phyloP scores from a whole-genome alignment of 2,329 filamentous ascomycete species.

The Macrophomina tecta region DNA sequence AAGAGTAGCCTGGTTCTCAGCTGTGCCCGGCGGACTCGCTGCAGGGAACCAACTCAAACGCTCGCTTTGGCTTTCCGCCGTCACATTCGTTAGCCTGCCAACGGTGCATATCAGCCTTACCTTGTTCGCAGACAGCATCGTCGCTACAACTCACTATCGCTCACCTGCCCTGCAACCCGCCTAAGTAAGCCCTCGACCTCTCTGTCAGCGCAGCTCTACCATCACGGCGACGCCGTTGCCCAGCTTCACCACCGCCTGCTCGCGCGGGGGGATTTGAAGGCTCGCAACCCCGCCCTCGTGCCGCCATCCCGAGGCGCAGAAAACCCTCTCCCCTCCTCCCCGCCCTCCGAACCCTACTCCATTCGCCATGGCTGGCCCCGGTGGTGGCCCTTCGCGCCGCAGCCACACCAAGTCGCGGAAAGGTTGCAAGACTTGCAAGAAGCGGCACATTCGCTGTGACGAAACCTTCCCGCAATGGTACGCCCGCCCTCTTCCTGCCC shows the following conservation, averaged over 20 bases:
- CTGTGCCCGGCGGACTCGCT: conserved; percentile 38
- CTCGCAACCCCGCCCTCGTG: conserved; percentile 22
- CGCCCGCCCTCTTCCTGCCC: conserved; percentile 35
- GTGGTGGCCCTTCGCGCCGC: conserved; percentile 85
- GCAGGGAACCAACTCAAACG: conserved; percentile 36
- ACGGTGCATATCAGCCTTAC: conserved; percentile 29
- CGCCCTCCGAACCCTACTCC: conserved; percentile 2
- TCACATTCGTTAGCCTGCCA: conserved; percentile 37
- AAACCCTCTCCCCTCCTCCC: conserved; percentile 18
- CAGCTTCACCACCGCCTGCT: conserved; percentile 17
- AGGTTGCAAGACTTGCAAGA: conserved; percentile 97
- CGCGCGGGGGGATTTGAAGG: conserved; percentile 13
- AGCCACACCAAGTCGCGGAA: conserved; percentile 99
- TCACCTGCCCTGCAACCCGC: conserved; percentile 15
- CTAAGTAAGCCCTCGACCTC: conserved; percentile 18
- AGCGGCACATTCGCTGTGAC: conserved; percentile 95
- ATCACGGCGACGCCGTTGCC: conserved; percentile 24
- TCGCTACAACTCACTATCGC: conserved; percentile 18
- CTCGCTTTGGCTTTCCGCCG: conserved; percentile 41
- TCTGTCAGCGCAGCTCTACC: conserved; percentile 6
- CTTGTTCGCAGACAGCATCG: conserved; percentile 16
- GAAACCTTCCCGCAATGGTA: conserved; percentile 98
- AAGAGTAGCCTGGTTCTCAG: conserved; percentile 40
- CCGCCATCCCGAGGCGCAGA: conserved; percentile 16
- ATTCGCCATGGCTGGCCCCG: conserved; percentile 80